These are phyloP conservation scores for Farysia itapuensis DNA, from an alignment of 1,284 basidiomycete species.

Conservation along the genomic window DNA sequence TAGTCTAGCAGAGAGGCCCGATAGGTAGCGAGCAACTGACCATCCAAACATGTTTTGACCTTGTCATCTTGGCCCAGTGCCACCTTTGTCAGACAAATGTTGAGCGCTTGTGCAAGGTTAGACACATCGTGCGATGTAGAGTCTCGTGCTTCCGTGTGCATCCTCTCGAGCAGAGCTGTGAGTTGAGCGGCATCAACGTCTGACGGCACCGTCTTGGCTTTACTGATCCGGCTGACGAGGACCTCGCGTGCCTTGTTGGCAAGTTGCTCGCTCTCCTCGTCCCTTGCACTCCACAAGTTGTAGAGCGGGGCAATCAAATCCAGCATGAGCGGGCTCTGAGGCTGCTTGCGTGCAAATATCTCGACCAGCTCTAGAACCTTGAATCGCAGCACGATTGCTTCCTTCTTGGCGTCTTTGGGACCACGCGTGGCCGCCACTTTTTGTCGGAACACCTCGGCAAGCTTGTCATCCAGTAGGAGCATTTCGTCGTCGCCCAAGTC, in stretches of 20 bases:
- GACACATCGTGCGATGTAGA: conserved; percentile 69
- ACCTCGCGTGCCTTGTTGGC: conserved; percentile 81
- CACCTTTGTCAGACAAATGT: conserved; percentile 69
- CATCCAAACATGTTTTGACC: conserved; percentile 8
- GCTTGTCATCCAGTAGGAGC: conserved; percentile 90
- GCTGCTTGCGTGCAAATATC: conserved; percentile 75
- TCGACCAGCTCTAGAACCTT: conserved; percentile 90
- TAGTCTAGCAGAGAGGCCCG: conserved; percentile 75
- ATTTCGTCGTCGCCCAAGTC: conserved; percentile 79
- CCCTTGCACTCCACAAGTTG: conserved; percentile 64
- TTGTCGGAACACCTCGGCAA: conserved; percentile 80
- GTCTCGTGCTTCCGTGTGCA: conserved; percentile 76
- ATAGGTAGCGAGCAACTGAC: conserved; percentile 67
- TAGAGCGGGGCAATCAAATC: conserved; percentile 75
- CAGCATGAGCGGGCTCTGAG: conserved; percentile 67
- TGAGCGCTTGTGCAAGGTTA: conserved; percentile 69
- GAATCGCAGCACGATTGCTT: conserved; percentile 80
- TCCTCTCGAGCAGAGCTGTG: conserved; percentile 66
- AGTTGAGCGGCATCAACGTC: conserved; percentile 63
- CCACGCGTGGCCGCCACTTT: conserved; percentile 66
- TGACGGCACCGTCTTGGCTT: conserved; percentile 72
- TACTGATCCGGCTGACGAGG: conserved; percentile 73
- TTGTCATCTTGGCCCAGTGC: conserved; percentile 14
- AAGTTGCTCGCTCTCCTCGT: conserved; percentile 66
- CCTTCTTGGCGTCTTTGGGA: conserved; percentile 46